A percentile compares a stretch with the other conserved stretches of the same genome.
phyloP scores from a whole-genome alignment of 306 rosid species.

The Corylus americana region DNA sequence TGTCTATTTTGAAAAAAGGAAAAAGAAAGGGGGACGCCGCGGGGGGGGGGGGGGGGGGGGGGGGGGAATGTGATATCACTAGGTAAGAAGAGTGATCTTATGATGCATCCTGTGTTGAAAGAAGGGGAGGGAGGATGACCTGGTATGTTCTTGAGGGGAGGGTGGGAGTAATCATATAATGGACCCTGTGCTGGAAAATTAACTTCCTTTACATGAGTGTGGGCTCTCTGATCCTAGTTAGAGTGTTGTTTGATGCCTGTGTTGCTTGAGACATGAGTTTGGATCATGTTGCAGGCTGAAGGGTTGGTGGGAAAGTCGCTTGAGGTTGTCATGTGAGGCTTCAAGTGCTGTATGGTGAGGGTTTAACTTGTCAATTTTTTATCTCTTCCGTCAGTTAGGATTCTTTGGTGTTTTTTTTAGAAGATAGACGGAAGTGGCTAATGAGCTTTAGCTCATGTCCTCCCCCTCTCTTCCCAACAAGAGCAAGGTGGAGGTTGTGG shows the following conservation, averaged over 20 bases:
- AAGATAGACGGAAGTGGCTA: slow-evolving; percentile 9
- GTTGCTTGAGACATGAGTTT: slow-evolving; percentile 25
- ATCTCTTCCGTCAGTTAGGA: background rate
- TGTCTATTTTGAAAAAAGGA: background rate
- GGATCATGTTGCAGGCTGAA: slow-evolving; percentile 28
- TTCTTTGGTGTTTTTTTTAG: background rate
- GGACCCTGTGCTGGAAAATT: background rate
- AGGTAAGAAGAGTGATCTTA: too few relatives aligned
- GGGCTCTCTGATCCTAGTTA: slow-evolving; percentile 15
- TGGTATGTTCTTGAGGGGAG: background rate
- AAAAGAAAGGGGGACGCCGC: background rate
- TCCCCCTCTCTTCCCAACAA: background rate
- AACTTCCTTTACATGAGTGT: slow-evolving; percentile 8
- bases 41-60: background rate
- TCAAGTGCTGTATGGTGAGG: slow-evolving; percentile 18
- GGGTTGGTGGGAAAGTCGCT: slow-evolving; percentile 15
- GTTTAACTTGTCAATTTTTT: slow-evolving; percentile 12
- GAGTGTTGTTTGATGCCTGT: slow-evolving; percentile 22
- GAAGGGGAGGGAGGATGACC: background rate
- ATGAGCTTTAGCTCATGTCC: background rate
- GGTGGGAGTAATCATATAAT: background rate
- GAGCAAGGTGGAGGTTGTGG: too few relatives aligned
- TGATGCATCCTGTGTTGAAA: too few relatives aligned
- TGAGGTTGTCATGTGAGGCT: slow-evolving; percentile 14
- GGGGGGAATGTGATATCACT: too few relatives aligned